Evolutionary conservation across 2,329 filamentous ascomycete species (phyloP), one percentile per base, ranked within the genome.

Genomic region (Lachnellula arida): DNA sequence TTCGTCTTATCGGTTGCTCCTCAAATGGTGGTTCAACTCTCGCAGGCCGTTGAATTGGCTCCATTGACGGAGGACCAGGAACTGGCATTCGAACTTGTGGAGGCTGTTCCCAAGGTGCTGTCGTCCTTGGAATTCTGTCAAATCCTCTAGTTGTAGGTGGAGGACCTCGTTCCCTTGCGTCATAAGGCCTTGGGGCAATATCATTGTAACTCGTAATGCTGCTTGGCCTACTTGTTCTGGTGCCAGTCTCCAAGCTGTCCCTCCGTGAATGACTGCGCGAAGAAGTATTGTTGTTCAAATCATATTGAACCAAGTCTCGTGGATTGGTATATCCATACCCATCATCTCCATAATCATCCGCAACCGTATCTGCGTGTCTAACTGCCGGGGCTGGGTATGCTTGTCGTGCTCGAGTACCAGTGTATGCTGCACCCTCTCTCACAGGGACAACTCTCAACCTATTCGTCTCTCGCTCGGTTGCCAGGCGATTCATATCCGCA

Each of bases 131-230:
- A 60, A 89, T 81, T 71, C 83, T 88, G 63, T 90, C 87, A 60
- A 91, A 83, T 0, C 85, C 87, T 63, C 86, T 78, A 3, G 84
- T 88, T 5, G 85, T 82, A 4, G 86, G 86, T 9, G 88, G 88
- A 2, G 87, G 87, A 0, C 80, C 65, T 17, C 67, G 56, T 37
- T 70, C 67, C 34, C 79, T 70, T 23, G 72, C 66, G 43, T 78
- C 76, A 56, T 75, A 73, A 25, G 66, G 56, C 46, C 67, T 59
- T 28, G 65, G 63, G 28, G 59, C 53, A 46, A 67, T 42, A 35
- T 71, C 69, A 37, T 51, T 50, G 44, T 67, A 70, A 14, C 64
- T 57, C 4, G 57, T 49, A 40, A 69, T 63, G 49, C 66, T 70
- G 7, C 56, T 64, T 37, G 68, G 67, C 46, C 69, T 64, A 6